These are phyloP conservation scores for Eimeria tenella DNA, from an alignment of 169 alveolate species.

Conservation along the genomic window DNA sequence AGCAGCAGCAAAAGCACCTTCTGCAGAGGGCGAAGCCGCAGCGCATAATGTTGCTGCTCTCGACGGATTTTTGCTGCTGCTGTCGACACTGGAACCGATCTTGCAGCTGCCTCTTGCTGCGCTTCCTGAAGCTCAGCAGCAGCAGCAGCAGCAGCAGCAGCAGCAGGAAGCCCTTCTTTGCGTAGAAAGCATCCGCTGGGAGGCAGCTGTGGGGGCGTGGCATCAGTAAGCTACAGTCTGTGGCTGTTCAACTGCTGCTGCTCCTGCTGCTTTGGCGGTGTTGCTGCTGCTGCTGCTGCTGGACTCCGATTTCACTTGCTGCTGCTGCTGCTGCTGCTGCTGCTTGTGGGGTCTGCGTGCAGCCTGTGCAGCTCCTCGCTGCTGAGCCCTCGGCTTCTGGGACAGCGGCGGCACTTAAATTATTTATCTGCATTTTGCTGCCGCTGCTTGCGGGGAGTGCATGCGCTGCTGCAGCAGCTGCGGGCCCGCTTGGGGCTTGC, in stretches of 20 bases:
- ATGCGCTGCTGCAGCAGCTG: slow-evolving; percentile 25
- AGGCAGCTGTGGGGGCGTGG: slow-evolving; percentile 2
- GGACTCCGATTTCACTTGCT: not conserved
- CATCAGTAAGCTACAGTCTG: not conserved
- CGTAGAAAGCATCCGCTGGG: slow-evolving; percentile 4
- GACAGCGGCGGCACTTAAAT: not conserved
- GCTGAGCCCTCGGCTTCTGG: slow-evolving; percentile 25
- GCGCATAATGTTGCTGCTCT: not conserved
- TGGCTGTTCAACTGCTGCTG: not conserved
- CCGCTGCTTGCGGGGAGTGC: not conserved
- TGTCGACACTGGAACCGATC: not conserved
- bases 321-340: not conserved
- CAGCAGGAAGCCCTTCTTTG: not conserved
- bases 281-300: not conserved
- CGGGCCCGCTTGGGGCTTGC: not conserved
- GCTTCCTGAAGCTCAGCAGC: not conserved
- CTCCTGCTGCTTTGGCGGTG: not conserved
- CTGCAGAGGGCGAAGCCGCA: not conserved
- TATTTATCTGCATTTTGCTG: not conserved
- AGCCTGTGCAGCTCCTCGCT: slow-evolving; percentile 21
- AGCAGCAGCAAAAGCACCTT: not conserved
- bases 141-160: not conserved
- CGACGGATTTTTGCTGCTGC: not conserved
- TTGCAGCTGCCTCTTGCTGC: slow-evolving; percentile 7
- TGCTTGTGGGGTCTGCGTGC: not conserved